These are phyloP conservation scores for Hemileia vastatrix DNA, from an alignment of 1,284 basidiomycete genomes.

Conservation along the genomic window DNA sequence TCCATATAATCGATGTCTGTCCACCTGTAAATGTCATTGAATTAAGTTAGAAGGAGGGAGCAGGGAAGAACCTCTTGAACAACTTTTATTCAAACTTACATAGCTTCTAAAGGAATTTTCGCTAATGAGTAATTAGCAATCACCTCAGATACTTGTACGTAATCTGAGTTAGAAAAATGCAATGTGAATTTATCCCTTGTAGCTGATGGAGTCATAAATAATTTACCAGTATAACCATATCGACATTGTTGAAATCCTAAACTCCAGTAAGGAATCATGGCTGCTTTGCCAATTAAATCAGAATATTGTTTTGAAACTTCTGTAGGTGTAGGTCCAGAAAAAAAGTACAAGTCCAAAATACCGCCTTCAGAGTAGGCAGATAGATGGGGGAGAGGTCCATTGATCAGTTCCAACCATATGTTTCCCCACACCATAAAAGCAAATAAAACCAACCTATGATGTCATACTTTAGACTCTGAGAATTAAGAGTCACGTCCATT, in stretches of 20 bases:
- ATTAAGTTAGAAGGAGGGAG: neutral
- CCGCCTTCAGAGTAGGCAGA: conserved; percentile 46
- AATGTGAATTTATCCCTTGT: neutral
- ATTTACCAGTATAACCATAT: conserved; percentile 42
- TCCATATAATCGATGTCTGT: conserved; percentile 57
- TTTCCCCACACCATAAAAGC: neutral
- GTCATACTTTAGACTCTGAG: conserved; percentile 56
- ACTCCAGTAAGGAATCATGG: conserved; percentile 59
- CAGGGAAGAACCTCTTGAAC: neutral
- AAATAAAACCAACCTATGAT: conserved; percentile 47
- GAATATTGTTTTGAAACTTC: conserved; percentile 61
- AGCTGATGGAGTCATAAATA: too few species aligned
- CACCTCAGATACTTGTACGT: conserved; percentile 34
- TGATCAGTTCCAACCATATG: too few species aligned
- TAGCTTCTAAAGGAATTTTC: conserved; percentile 25
- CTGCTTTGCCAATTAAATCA: conserved; percentile 54
- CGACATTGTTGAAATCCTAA: conserved; percentile 64
- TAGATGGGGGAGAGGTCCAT: neutral
- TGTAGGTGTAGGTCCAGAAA: conserved; percentile 57
- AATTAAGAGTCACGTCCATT: conserved; percentile 55
- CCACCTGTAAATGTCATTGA: conserved; percentile 23
- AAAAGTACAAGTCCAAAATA: conserved; percentile 60
- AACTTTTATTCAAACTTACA: neutral
- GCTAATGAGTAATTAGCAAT: conserved; percentile 36
- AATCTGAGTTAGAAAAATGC: conserved; percentile 24